Base-by-base conservation (phyloP, 1,284 basidiomycete species). In the Peniophora sp. region DNA sequence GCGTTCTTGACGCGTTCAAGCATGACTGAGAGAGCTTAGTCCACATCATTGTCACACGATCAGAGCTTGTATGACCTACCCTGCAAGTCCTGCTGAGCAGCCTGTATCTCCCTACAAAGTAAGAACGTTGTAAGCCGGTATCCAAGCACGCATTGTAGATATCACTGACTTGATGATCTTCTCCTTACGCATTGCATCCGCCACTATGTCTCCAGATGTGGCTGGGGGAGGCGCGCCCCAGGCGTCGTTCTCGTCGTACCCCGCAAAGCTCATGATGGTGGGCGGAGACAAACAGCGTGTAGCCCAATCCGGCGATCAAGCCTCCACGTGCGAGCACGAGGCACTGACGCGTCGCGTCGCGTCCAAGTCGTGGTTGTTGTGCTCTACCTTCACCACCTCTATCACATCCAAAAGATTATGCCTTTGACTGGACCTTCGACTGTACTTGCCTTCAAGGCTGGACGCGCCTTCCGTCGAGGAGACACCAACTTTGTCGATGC, bases 381-480 rank as follows among this genome's bases (percentile, higher is more conserved):
- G 27, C 12, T 32, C 27, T 32, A 12, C 27, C 12, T 32, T 32
- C 27, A 32, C 27, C 27, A 32, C 12, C 27, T 32, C 27, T 6
- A 32, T 32, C 12, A n/a, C n/a, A n/a, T n/a, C n/a, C n/a, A n/a
- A n/a, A n/a, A n/a, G 27, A 32, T 32, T 12, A 32, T 32, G 52
- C 46, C 54, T 23, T 47, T 54, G 43, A 52, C 50, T 2, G 45
- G 53, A 46, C 35, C 52, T 24, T 43, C 41, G 43, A 61, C 56
- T 52, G 72, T 59, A 20, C 77, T 89, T 46, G 84, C 83, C 14
- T 88, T 90, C 72, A 90, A 90, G 61, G 88, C 89, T 2, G 89
- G 88, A n/a, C 77, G 86, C 24, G 81, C 81, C 1, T 79, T 84
- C 53, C 71, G 86, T 51, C 73, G 83, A 48, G 77, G 76, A 47